Evolutionary conservation across 441 rosid species (phyloP), one percentile per base, ranked within the genome.

Genomic region (Pelargonium myrrhifolium): DNA sequence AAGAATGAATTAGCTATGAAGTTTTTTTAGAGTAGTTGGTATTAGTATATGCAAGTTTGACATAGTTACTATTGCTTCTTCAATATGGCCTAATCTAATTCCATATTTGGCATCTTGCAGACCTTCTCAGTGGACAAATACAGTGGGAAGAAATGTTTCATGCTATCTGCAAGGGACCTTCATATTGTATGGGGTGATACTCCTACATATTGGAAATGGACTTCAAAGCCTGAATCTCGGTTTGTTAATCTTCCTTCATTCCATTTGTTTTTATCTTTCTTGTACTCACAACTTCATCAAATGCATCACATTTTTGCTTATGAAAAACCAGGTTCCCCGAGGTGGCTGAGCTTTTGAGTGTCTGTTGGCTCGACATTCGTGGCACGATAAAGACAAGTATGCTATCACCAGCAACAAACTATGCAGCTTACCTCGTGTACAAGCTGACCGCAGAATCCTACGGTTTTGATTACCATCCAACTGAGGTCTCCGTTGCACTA

Each of bases 131-230:
- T 47, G 15, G 53, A 47, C 53, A 47, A 47, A 47, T 47, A 4
- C 5, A 47, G 3, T 12, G 53, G 53, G 53, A 47, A 47, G 53
- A 47, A 47, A 47, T 47, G 53, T 12, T 47, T 47, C 53, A 47
- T 47, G 53, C n/a, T 47, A 47, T 47, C 53, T 12, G 53, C 53
- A 47, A 12, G n/a, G 14, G 53, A n/a, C n/a, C 53, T 47, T 47
- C 53, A 47, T 15, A 47, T 47, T 14, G 15, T 47, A 47, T 47
- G 53, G 53, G n/a, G 53, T 14, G 53, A 47, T 12, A 47, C 53
- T 47, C 53, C 53, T 11, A 47, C 53, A 47, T 47, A 47, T 47
- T 47, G 53, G 53, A 47, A 47, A 47, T 47, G 53, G 53, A 47
- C 53, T 47, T 47, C 53, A 1, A 47, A 12, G 15, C 53, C 17